Conservation (phyloP, 2,329 filamentous ascomycete genomes). For the Verticillium dahliae region DNA sequence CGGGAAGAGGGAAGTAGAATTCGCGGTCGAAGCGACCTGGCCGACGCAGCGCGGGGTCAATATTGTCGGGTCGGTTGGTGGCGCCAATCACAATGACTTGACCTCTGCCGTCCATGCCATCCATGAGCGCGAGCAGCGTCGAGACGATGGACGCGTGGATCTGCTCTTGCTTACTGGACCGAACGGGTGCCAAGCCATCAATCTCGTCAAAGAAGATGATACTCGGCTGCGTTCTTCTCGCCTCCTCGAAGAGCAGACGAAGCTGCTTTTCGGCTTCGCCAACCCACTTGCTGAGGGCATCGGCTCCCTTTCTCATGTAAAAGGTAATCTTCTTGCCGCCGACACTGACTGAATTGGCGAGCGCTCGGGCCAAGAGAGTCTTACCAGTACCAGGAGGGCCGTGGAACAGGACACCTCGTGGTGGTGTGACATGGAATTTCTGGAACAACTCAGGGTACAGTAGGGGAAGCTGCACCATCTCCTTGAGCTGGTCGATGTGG, state of each 20-base stretch:
- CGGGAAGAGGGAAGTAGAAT: constrained; percentile 94
- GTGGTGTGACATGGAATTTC: constrained; percentile 87
- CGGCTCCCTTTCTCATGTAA: constrained; percentile 98
- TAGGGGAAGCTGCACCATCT: constrained; percentile 94
- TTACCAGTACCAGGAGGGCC: constrained; percentile 97
- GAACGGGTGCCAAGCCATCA: constrained; percentile 88
- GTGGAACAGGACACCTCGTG: constrained; percentile 91
- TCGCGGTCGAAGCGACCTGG: constrained; percentile 95
- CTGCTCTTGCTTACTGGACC: constrained; percentile 97
- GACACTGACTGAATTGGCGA: constrained; percentile 80
- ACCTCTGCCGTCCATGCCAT: constrained; percentile 95
- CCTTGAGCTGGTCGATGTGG: constrained; percentile 94
- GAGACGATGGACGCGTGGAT: constrained; percentile 98
- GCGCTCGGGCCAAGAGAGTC: constrained; percentile 86
- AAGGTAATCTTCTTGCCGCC: constrained; percentile 95
- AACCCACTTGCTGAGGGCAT: constrained; percentile 97
- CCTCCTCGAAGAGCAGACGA: constrained; percentile 89
- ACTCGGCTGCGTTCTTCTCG: constrained; percentile 89
- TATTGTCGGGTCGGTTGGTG: constrained; percentile 95
- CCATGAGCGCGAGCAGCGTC: constrained; percentile 89
- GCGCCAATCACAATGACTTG: constrained; percentile 98
- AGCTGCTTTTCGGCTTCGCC: constrained; percentile 96
- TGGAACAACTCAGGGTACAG: constrained; percentile 93
- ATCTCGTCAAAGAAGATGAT: constrained; percentile 99
- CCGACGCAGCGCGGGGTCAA: constrained; percentile 89